These are phyloP conservation scores for Nematocida sp. DNA, from an alignment of 371 early-diverging fungal genomes.

Conservation along the genomic window DNA sequence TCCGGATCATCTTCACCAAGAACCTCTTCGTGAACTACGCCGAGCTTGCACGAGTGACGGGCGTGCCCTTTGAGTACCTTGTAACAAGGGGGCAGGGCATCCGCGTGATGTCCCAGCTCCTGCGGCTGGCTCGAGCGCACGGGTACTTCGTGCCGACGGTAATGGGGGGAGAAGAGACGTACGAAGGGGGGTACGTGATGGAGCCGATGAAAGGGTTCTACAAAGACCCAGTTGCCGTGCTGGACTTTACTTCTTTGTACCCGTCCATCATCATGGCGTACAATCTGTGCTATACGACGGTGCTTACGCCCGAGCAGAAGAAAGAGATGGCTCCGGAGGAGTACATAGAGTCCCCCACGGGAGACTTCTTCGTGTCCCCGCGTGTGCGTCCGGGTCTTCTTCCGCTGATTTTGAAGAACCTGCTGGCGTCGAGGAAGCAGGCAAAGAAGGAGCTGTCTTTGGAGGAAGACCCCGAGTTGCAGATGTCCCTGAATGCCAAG, in stretches of 20 bases:
- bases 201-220: slow-evolving; percentile 93
- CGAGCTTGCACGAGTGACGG: slow-evolving; percentile 96
- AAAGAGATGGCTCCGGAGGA: slow-evolving; percentile 67
- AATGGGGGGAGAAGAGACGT: slow-evolving; percentile 76
- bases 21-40: slow-evolving; percentile 91
- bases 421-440: slow-evolving; percentile 84
- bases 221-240: slow-evolving; percentile 84
- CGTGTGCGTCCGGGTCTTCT: slow-evolving; percentile 75
- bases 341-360: slow-evolving; percentile 58
- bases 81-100: slow-evolving; percentile 89
- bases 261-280: slow-evolving; percentile 99
- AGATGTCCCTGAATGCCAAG: slow-evolving; percentile 85
- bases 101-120: slow-evolving; percentile 90
- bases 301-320: slow-evolving; percentile 70
- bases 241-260: slow-evolving; percentile 96
- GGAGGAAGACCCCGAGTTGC: slow-evolving; percentile 76
- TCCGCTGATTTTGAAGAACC: slow-evolving; percentile 81
- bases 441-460: slow-evolving; percentile 81
- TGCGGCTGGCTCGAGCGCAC: slow-evolving; percentile 75
- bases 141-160: slow-evolving; percentile 82
- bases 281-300: slow-evolving; percentile 95
- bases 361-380: slow-evolving; percentile 74
- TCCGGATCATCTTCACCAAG: slow-evolving; percentile 84
- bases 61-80: slow-evolving; percentile 84
- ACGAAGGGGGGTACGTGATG: slow-evolving; percentile 96